Conservation (phyloP, 345 rosid genomes). For the Acer campestre region DNA sequence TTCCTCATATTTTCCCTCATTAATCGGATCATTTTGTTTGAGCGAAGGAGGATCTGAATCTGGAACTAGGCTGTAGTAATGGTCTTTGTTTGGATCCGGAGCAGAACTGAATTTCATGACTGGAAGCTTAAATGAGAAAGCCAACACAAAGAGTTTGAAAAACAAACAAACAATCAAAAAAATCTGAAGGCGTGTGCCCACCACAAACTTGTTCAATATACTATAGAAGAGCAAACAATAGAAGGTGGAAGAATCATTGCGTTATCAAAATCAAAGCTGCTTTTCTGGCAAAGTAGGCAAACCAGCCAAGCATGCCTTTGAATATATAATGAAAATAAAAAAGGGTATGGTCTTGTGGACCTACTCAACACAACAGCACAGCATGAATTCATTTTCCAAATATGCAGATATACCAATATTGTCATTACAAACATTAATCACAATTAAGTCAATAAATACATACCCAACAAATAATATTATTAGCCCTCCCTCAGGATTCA, state of each 20-base stretch:
- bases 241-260: background rate
- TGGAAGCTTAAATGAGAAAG: conserved; percentile 15
- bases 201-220: conserved; percentile 3
- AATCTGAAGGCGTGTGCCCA: background rate
- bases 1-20: conserved; percentile 8
- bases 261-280: background rate
- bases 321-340: background rate
- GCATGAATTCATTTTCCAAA: background rate
- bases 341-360: background rate
- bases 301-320: conserved; percentile 22
- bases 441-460: background rate
- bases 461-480: background rate
- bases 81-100: conserved; percentile 16
- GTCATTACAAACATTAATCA: background rate
- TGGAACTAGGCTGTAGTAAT: conserved; percentile 26
- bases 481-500: background rate
- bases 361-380: background rate
- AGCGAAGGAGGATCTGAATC: conserved; percentile 13
- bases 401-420: background rate
- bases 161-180: background rate
- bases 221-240: background rate
- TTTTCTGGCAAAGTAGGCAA: conserved; percentile 6
- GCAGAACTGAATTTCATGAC: conserved; percentile 33
- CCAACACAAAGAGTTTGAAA: background rate
- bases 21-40: conserved; percentile 1